Evolutionary conservation across 495 filamentous ascomycete species (phyloP).

Genomic region (Penicillium coffeae): DNA sequence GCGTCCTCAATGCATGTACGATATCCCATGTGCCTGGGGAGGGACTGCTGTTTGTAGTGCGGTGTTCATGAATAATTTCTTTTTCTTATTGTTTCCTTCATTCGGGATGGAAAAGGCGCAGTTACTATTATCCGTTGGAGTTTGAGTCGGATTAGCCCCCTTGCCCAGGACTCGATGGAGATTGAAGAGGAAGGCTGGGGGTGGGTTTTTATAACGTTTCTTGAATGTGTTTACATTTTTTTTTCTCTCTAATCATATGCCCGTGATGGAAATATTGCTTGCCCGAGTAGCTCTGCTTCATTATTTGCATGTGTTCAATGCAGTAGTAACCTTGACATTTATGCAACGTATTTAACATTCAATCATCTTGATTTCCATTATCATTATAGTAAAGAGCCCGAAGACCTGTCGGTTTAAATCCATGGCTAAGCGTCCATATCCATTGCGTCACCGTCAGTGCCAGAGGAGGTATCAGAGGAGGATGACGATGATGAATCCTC

Average conservation of each 20-base stretch:
- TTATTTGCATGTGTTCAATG: background rate
- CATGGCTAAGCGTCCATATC: too few relatives aligned
- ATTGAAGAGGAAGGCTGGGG: constrained; percentile 9
- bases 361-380: too few relatives aligned
- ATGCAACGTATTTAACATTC: too few relatives aligned
- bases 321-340: too few relatives aligned
- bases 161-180: constrained; percentile 7
- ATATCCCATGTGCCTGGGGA: constrained; percentile 18
- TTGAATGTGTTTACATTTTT: constrained; percentile 22
- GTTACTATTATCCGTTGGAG: constrained; percentile 21
- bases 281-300: background rate
- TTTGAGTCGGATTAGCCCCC: constrained; percentile 22
- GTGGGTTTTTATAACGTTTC: constrained; percentile 5
- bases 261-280: constrained; percentile 16
- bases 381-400: too few relatives aligned
- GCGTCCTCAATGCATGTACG: constrained; percentile 23
- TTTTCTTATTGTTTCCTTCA: constrained; percentile 12
- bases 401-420: too few relatives aligned
- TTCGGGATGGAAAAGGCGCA: constrained; percentile 32
- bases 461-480: too few relatives aligned
- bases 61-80: constrained; percentile 28
- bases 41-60: constrained; percentile 3
- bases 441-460: too few relatives aligned
- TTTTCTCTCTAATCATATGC: constrained; percentile 20
- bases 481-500: background rate